Evolutionary conservation across 352 stramenopile species (phyloP), one percentile per base, ranked within the genome.

Genomic region (Lagenidium sp.): DNA sequence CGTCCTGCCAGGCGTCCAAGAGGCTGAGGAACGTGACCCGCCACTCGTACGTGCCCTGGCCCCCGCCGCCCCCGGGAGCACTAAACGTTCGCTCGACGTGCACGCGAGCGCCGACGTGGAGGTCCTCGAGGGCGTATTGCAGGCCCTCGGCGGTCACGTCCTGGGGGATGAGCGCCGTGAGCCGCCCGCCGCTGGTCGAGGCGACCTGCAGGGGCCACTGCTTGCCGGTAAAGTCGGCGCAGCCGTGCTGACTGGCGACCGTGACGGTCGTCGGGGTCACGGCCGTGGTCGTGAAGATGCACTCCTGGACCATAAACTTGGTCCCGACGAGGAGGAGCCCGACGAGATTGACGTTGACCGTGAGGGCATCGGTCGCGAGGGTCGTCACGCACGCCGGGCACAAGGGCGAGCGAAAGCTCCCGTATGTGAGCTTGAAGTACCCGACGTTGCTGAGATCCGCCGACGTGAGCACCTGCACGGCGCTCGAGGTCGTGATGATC

Each of bases 11-110:
- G 31, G 73, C 49, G 6, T 79, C 55, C 28, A 98, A 68, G 53
- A 96, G 68, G 22, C 82, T 94, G 0, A 95, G 41, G 53, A 98
- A 98, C 18, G 91, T 98, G 37, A 98, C 75, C 22, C 51, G 59
- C 85, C 87, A 98, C 35, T 78, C 64, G 51, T 94, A 87, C 25
- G 67, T 32, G 15, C 41, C 47, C 7, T 34, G 22, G 13, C 20
- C 67, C 16, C 51, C 65, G 29, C 56, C 47, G 31, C 50, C 60
- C 7, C 35, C 44, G 2, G 47, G 12, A 5, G 53, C 13, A 6
- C 68, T 37, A 18, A 45, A 49, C 11, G 35, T 41, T 4, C 57
- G 59, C 1, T 57, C 43, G 6, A 91, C 81, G 24, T 67, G 44
- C 6, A 93, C 60, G n/a, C 65, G 48, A 0, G 67, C 64, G 2